Evolutionary conservation across 1,284 basidiomycete species (phyloP), one percentile per base, ranked within the genome.

Genomic region (Trametes hirsuta): DNA sequence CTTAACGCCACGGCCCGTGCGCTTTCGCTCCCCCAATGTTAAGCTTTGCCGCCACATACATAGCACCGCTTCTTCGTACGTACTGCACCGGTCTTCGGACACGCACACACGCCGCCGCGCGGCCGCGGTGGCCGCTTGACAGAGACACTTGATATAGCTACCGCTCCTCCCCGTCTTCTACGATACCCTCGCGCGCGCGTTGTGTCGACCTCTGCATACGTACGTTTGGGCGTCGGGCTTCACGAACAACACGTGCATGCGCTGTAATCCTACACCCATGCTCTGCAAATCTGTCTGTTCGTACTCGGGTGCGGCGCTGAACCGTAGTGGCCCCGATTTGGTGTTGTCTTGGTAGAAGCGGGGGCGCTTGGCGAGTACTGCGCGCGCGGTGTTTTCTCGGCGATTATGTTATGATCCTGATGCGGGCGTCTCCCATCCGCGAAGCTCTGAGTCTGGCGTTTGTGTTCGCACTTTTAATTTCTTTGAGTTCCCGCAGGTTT

Each of bases 151-250:
- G 45, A 51, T 52, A 30, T 30, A 30, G 30, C 30, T 30, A 30
- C 30, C 21, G 34, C 34, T 41, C 24, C 49, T 37, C 18, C 46
- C 40, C 30, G 34, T 37, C 47, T 34, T 18, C 22, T 30, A 58
- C 55, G 62, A 64, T 64, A 64, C 62, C 62, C 62, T 53, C 55
- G 49, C 47, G 40, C 42, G 53, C 48, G 55, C 58, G 61, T 59
- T 36, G 47, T 55, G 52, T 63, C 51, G 39, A 53, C 62, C 52
- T 30, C 58, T 52, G 62, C 62, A 58, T 63, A 48, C 55, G 53
- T 55, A 48, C 52, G 58, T 58, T 56, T 53, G 44, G 62, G 58
- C 58, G 58, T 58, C 62, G 55, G 62, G 62, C 58, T 55, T 60
- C 52, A 55, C 58, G 55, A 60, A 42, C 58, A 58, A 60, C 58